phyloP scores from a whole-genome alignment of 2,329 filamentous ascomycete species.

The Aspergillus puulaauensis region DNA sequence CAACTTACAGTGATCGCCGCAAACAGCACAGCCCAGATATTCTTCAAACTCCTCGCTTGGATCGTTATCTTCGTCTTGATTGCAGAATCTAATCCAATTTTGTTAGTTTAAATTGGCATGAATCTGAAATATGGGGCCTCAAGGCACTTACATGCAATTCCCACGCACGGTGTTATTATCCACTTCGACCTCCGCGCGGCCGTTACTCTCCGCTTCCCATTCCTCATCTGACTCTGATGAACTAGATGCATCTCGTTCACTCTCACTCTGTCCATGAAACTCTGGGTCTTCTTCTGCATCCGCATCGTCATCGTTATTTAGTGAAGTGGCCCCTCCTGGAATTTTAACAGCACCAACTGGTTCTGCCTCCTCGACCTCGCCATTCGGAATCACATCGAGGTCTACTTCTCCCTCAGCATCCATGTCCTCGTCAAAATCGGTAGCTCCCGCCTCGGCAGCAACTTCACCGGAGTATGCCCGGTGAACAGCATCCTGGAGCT shows the following conservation, averaged over 20 bases:
- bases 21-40: slow-evolving; percentile 73
- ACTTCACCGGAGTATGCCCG: slow-evolving; percentile 35
- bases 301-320: slow-evolving; percentile 38
- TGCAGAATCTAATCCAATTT: slow-evolving; percentile 68
- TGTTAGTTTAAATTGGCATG: slow-evolving; percentile 27
- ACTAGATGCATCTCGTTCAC: slow-evolving; percentile 41
- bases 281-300: slow-evolving; percentile 44
- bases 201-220: slow-evolving; percentile 51
- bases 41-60: slow-evolving; percentile 78
- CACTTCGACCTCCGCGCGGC: slow-evolving; percentile 28
- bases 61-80: slow-evolving; percentile 77
- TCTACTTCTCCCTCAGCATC: slow-evolving; percentile 18
- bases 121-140: background rate
- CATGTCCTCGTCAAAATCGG: slow-evolving; percentile 2
- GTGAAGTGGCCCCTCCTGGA: slow-evolving; percentile 28
- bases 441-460: slow-evolving; percentile 28
- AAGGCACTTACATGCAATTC: slow-evolving; percentile 9
- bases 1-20: slow-evolving; percentile 77
- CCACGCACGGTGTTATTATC: slow-evolving; percentile 8
- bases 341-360: slow-evolving; percentile 39
- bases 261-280: slow-evolving; percentile 41
- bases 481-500: slow-evolving; percentile 39
- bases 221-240: slow-evolving; percentile 55
- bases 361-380: slow-evolving; percentile 47
- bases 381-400: slow-evolving; percentile 24